Percentiles rank a stretch among this genome's conserved stretches.
Conservation (phyloP, 225 moss, liverwort and hornwort genomes). For the Pseudisothecium myosuroides region DNA sequence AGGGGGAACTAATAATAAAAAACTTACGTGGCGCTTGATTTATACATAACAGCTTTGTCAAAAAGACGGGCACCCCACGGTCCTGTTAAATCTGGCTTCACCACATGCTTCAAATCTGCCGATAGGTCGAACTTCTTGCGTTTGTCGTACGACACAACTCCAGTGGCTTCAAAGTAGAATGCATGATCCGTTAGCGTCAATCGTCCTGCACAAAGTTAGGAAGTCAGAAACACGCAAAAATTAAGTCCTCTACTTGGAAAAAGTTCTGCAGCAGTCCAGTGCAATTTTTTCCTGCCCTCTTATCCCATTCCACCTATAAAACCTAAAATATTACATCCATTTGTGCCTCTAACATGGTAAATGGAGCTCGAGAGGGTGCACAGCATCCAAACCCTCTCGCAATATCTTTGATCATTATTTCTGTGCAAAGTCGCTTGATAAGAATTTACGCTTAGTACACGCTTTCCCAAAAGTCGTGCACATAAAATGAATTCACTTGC, state of each 20-base stretch:
- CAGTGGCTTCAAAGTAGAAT: constrained; percentile 87
- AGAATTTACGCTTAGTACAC: not conserved
- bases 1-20: not conserved
- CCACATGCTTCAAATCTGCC: constrained; percentile 76
- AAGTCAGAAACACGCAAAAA: not conserved
- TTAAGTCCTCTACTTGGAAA: not conserved
- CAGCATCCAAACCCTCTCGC: not conserved
- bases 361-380: not conserved
- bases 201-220: constrained; percentile 45
- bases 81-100: constrained; percentile 93
- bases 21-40: constrained; percentile 86
- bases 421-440: not conserved
- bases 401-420: not conserved
- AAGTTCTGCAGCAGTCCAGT: not conserved
- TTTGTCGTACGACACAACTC: constrained; percentile 91
- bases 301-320: not conserved
- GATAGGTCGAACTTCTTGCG: constrained; percentile 87
- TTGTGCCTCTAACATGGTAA: not conserved
- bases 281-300: not conserved
- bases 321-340: not conserved
- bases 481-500: not conserved
- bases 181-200: constrained; percentile 84
- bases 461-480: not conserved
- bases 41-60: constrained; percentile 98
- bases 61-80: constrained; percentile 99